These are phyloP conservation scores for Fraxinus dipetala DNA, from an alignment of 305 asterid genomes.

Conservation along the genomic window DNA sequence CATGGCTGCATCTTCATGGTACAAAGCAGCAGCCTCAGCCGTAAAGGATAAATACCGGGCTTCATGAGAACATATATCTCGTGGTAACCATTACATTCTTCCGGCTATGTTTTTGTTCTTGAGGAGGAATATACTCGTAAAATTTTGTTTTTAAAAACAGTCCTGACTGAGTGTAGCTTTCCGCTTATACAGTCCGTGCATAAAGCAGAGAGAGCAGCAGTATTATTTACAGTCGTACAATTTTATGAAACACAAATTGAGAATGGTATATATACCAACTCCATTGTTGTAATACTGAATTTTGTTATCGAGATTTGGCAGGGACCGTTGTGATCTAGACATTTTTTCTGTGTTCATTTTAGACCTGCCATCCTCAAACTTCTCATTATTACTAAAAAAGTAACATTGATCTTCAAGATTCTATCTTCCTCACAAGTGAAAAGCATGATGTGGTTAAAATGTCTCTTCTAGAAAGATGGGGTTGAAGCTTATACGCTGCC, in stretches of 20 bases:
- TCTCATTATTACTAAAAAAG: not conserved
- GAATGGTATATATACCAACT: not conserved
- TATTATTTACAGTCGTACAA: constrained; percentile 20
- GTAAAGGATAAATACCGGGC: constrained; percentile 42
- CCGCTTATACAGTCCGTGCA: constrained; percentile 67
- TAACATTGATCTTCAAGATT: not conserved
- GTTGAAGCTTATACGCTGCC: not conserved
- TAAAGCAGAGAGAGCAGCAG: constrained; percentile 51
- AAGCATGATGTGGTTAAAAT: no score
- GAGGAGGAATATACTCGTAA: constrained; percentile 40
- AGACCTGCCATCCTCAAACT: not conserved
- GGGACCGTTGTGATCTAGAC: not conserved
- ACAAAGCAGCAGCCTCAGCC: constrained; percentile 76
- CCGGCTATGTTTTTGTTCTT: constrained; percentile 33
- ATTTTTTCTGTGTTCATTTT: not conserved
- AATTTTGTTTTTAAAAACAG: constrained; percentile 27
- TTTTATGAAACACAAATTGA: not conserved
- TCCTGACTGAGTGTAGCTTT: constrained; percentile 38
- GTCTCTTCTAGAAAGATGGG: not conserved
- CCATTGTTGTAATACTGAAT: not conserved
- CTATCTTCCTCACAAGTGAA: not conserved
- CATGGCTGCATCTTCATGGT: constrained; percentile 93
- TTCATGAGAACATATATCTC: constrained; percentile 22
- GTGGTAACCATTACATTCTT: constrained; percentile 19
- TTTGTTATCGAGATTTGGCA: not conserved